A percentile compares a stretch with the other conserved stretches of the same genome.
phyloP scores from a whole-genome alignment of 208 protist genomes.

The Naegleria fowleri region DNA sequence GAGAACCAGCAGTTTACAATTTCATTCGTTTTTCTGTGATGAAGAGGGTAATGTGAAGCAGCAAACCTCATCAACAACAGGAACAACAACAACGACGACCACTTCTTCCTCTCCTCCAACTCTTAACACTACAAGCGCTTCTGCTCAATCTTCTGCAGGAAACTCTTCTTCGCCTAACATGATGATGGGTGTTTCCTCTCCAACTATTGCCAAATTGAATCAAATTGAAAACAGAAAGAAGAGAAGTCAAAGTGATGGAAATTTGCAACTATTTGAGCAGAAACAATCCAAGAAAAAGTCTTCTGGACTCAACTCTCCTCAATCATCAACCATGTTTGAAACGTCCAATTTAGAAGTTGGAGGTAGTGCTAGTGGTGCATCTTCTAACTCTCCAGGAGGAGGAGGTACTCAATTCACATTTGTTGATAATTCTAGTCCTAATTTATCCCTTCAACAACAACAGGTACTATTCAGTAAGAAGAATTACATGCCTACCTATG shows the following conservation, averaged over 20 bases:
- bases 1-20: neutral
- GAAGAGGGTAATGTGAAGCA: neutral
- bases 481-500: neutral
- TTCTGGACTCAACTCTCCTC: neutral
- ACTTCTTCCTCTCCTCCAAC: no score
- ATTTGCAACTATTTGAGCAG: neutral
- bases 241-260: conserved; percentile 9
- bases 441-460: neutral
- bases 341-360: no score
- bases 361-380: no score
- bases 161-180: no score
- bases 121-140: no score
- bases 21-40: neutral
- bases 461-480: neutral
- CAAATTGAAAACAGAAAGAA: neutral
- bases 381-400: neutral
- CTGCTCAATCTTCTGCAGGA: no score
- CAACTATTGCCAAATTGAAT: neutral
- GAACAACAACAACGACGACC: no score
- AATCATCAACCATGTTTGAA: neutral
- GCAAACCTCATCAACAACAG: no score
- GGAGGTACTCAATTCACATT: neutral
- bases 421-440: neutral
- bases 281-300: neutral
- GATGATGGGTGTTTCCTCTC: neutral